phyloP scores from a whole-genome alignment of 805 yeast genomes.

The Candida saitoana region DNA sequence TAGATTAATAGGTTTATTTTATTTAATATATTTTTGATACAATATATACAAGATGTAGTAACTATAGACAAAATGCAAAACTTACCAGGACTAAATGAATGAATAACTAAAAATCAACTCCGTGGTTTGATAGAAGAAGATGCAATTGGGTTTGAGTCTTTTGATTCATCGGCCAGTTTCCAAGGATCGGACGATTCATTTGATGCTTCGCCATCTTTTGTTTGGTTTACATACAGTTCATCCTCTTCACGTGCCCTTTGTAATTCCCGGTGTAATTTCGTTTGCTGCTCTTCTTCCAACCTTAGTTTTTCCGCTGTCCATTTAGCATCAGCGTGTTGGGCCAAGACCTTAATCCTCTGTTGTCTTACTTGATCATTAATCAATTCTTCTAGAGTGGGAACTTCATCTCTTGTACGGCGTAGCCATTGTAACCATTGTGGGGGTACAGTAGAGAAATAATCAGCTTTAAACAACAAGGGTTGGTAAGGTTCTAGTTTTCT shows the following conservation, averaged over 20 bases:
- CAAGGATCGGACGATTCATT: constrained; percentile 23
- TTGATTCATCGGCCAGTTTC: constrained; percentile 29
- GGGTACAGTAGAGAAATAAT: constrained; percentile 55
- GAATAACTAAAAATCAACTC: constrained; percentile 9
- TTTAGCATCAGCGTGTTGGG: constrained; percentile 42
- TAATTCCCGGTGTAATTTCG: constrained; percentile 29
- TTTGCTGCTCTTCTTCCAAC: constrained; percentile 29
- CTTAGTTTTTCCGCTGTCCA: constrained; percentile 35
- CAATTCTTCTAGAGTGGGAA: constrained; percentile 65
- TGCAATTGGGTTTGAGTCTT: constrained; percentile 30
- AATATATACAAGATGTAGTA: no score
- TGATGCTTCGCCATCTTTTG: neutral
- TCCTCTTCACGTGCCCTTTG: constrained; percentile 20
- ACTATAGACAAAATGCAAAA: neutral
- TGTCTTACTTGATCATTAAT: constrained; percentile 55
- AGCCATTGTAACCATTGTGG: constrained; percentile 85
- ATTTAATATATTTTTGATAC: no score
- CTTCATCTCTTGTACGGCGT: constrained; percentile 51
- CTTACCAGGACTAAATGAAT: neutral
- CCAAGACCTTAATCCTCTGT: constrained; percentile 46
- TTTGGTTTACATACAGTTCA: constrained; percentile 7
- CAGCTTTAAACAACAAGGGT: constrained; percentile 47
- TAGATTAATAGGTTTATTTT: no score
- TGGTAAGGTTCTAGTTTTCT: constrained; percentile 58
- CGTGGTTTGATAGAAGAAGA: constrained; percentile 37